Conservation (phyloP, 2,329 filamentous ascomycete species). For the Trichoderma atrobrunneum region DNA sequence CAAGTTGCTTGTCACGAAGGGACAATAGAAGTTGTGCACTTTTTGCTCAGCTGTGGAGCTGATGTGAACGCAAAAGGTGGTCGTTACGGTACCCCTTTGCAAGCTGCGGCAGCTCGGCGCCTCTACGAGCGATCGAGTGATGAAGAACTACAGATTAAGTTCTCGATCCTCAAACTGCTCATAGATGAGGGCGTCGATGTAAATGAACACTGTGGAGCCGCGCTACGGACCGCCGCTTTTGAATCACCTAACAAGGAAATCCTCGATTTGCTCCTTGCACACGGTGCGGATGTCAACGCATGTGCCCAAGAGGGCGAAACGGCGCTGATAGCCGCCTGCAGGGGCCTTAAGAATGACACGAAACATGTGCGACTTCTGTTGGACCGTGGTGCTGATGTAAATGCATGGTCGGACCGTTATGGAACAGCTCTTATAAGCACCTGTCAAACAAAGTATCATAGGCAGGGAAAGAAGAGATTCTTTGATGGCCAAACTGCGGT, state of each 20-base stretch:
- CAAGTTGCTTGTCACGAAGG: not conserved
- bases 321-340: not conserved
- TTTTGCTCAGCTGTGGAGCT: not conserved
- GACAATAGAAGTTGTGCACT: not conserved
- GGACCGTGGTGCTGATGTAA: not conserved
- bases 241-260: not conserved
- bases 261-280: not conserved
- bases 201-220: not conserved
- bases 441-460: not conserved
- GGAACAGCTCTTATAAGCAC: not conserved
- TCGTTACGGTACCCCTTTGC: not conserved
- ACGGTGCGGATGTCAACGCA: not conserved
- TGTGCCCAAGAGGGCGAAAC: not conserved
- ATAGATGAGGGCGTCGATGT: not conserved
- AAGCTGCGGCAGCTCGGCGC: not conserved
- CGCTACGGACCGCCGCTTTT: not conserved
- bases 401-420: not conserved
- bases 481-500: not conserved
- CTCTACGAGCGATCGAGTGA: rapidly evolving
- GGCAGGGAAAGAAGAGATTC: too few relatives aligned
- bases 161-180: not conserved
- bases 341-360: too few relatives aligned
- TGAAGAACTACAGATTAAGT: not conserved
- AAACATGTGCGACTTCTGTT: not conserved
- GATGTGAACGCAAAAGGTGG: not conserved